Evolutionary conservation across 768 basidiomycete genomes (phyloP).

Genomic region (Sporobolomyces pararoseus): DNA sequence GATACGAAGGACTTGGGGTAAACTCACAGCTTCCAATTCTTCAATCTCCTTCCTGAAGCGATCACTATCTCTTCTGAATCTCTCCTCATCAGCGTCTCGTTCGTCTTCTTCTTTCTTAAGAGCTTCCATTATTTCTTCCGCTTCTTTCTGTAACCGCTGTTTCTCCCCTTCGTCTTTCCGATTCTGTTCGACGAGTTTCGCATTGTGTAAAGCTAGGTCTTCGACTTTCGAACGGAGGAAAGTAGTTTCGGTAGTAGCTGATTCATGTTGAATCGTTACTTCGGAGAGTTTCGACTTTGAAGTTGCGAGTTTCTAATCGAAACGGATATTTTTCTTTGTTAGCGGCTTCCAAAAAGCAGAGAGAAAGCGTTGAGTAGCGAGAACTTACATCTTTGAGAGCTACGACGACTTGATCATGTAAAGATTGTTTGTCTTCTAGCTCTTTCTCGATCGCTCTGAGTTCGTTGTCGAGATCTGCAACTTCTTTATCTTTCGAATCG

Average conservation of each 20-base stretch:
- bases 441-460: constrained; percentile 50
- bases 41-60: constrained; percentile 41
- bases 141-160: constrained; percentile 51
- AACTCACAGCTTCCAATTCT: constrained; percentile 45
- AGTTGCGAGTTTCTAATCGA: constrained; percentile 68
- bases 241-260: constrained; percentile 60
- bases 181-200: constrained; percentile 67
- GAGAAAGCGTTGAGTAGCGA: not conserved
- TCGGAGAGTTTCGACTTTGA: constrained; percentile 67
- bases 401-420: constrained; percentile 67
- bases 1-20: not conserved
- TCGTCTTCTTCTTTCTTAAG: constrained; percentile 58
- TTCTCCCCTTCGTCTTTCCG: constrained; percentile 59
- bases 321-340: not conserved
- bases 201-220: constrained; percentile 58
- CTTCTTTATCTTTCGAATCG: constrained; percentile 54
- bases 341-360: not conserved
- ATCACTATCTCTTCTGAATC: constrained; percentile 34
- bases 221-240: constrained; percentile 69
- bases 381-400: constrained; percentile 73
- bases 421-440: constrained; percentile 58
- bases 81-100: constrained; percentile 59
- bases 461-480: constrained; percentile 58
- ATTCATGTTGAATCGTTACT: constrained; percentile 62
- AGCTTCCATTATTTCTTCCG: constrained; percentile 52